Evolutionary conservation across 495 filamentous ascomycete species (phyloP).

Genomic region (Talaromyces adpressus): DNA sequence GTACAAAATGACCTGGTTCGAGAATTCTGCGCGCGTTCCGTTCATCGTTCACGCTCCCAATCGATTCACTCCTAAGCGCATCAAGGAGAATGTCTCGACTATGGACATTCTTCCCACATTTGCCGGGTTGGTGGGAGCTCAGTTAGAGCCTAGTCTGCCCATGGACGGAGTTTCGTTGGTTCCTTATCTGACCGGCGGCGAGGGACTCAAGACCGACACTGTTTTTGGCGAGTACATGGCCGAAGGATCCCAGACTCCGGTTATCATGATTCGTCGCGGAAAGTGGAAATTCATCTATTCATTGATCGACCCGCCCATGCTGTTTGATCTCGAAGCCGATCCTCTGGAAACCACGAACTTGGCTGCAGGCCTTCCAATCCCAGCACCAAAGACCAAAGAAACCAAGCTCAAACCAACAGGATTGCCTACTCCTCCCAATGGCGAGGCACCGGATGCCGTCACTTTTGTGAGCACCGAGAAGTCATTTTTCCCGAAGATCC

Average conservation of each 20-base stretch:
- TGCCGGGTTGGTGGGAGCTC: constrained; percentile 65
- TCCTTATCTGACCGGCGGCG: constrained; percentile 57
- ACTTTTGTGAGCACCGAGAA: constrained; percentile 18
- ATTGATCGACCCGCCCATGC: constrained; percentile 68
- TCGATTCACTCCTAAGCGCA: constrained; percentile 57
- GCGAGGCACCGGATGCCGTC: constrained; percentile 2
- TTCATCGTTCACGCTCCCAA: constrained; percentile 69
- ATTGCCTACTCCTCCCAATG: constrained; percentile 33
- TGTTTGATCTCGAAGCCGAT: constrained; percentile 67
- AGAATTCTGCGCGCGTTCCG: constrained; percentile 75
- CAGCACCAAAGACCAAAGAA: constrained; percentile 11
- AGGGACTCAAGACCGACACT: constrained; percentile 53
- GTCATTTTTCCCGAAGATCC: constrained; percentile 24
- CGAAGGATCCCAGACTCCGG: constrained; percentile 75
- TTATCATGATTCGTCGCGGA: constrained; percentile 86
- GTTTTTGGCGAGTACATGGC: constrained; percentile 86
- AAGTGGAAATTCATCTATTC: constrained; percentile 80
- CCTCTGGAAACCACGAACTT: constrained; percentile 70
- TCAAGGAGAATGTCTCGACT: constrained; percentile 73
- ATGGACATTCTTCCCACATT: constrained; percentile 82
- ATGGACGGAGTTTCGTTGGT: constrained; percentile 72
- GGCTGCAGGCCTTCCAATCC: constrained; percentile 34
- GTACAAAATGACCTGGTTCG: constrained; percentile 95
- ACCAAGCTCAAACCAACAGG: constrained; percentile 12
- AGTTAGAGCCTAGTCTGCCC: constrained; percentile 54